Conservation (phyloP, 805 yeast species). For the Scheffersomyces amazonensis region DNA sequence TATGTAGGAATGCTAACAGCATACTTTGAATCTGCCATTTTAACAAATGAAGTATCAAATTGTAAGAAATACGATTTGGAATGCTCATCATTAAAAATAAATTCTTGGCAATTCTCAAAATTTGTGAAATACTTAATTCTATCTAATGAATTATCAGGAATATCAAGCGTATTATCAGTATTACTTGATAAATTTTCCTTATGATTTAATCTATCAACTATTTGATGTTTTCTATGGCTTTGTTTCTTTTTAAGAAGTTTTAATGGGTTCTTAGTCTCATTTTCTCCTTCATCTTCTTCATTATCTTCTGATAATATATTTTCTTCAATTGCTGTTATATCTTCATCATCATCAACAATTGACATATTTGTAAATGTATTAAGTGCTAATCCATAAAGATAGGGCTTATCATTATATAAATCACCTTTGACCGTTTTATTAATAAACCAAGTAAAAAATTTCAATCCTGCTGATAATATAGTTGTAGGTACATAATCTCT, state of each 20-base stretch:
- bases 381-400: slow-evolving; percentile 58
- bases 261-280: background rate
- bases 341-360: slow-evolving; percentile 10
- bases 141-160: slow-evolving; percentile 31
- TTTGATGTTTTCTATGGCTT: background rate
- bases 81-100: slow-evolving; percentile 34
- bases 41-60: slow-evolving; percentile 54
- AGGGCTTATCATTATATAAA: slow-evolving; percentile 58
- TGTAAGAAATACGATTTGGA: slow-evolving; percentile 39
- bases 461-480: slow-evolving; percentile 45
- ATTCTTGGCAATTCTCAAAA: slow-evolving; percentile 32
- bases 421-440: slow-evolving; percentile 69
- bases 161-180: slow-evolving; percentile 16
- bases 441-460: slow-evolving; percentile 53
- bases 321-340: background rate
- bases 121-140: slow-evolving; percentile 47
- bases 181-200: slow-evolving; percentile 24
- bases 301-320: slow-evolving; percentile 4
- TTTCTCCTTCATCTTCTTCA: background rate
- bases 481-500: slow-evolving; percentile 56
- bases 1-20: slow-evolving; percentile 50
- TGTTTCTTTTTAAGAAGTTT: slow-evolving; percentile 1
- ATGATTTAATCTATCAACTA: slow-evolving; percentile 2
- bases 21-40: slow-evolving; percentile 48
- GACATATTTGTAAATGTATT: slow-evolving; percentile 53